These are phyloP conservation scores for Hymenoscyphus fructigenus DNA, from an alignment of 2,329 filamentous ascomycete species.

Conservation along the genomic window DNA sequence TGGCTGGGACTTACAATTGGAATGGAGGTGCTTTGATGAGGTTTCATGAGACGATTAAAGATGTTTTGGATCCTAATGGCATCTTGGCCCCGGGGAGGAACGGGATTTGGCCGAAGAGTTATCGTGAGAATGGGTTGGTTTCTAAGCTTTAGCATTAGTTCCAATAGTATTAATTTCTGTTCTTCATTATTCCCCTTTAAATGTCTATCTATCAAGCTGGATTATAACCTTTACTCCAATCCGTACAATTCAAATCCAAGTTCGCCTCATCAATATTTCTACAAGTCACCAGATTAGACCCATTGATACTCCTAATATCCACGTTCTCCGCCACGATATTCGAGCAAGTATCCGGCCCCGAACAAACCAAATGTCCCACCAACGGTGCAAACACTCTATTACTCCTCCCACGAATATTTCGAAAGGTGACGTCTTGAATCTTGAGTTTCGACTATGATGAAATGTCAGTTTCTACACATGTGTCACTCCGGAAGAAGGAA, in stretches of 20 bases:
- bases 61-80: conserved; percentile 47
- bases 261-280: neutral
- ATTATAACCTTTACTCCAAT: conserved; percentile 6
- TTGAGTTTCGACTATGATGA: neutral
- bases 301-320: conserved; percentile 11
- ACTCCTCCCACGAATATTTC: neutral
- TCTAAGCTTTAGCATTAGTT: neutral
- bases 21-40: conserved; percentile 43
- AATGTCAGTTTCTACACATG: neutral
- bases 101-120: conserved; percentile 33
- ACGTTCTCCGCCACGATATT: conserved; percentile 17
- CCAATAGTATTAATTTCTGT: too few relatives aligned
- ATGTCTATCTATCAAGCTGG: too few relatives aligned
- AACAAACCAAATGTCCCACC: conserved; percentile 40
- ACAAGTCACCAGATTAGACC: neutral
- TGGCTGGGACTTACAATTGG: conserved; percentile 45
- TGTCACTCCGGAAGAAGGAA: too few relatives aligned
- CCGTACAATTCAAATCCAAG: conserved; percentile 2
- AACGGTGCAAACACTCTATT: neutral
- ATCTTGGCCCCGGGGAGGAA: conserved; percentile 48
- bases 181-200: too few relatives aligned
- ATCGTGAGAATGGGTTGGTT: conserved; percentile 1
- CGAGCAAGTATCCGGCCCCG: conserved; percentile 12
- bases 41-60: conserved; percentile 47
- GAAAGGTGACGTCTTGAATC: neutral